phyloP scores from a whole-genome alignment of 495 filamentous ascomycete species.

The Tuber borchii region DNA sequence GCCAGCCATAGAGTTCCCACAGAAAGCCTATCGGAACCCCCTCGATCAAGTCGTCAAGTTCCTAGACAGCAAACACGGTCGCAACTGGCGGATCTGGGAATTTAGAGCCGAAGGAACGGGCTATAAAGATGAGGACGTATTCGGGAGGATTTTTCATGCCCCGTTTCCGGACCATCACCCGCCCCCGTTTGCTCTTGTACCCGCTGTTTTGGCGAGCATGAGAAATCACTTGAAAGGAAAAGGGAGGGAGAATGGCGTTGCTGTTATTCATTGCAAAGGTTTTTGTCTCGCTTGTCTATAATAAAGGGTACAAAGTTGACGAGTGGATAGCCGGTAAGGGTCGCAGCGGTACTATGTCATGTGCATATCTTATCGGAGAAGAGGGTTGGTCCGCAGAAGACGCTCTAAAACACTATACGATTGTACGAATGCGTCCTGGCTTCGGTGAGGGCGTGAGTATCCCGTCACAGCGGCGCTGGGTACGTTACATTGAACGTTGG shows the following conservation, averaged over 20 bases:
- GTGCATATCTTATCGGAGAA: slow-evolving; percentile 82
- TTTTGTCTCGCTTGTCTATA: not conserved
- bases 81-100: slow-evolving; percentile 90
- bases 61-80: slow-evolving; percentile 74
- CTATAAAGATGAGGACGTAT: slow-evolving; percentile 84
- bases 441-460: slow-evolving; percentile 91
- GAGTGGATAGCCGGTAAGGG: slow-evolving; percentile 76
- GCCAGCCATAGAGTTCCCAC: slow-evolving; percentile 77
- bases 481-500: slow-evolving; percentile 89
- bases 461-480: slow-evolving; percentile 79
- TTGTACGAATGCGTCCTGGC: slow-evolving; percentile 75
- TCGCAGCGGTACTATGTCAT: slow-evolving; percentile 79
- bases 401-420: slow-evolving; percentile 76
- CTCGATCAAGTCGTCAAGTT: slow-evolving; percentile 75
- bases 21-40: slow-evolving; percentile 86
- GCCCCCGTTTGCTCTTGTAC: slow-evolving; percentile 82
- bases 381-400: slow-evolving; percentile 75
- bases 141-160: slow-evolving; percentile 74
- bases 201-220: slow-evolving; percentile 84
- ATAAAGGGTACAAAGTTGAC: slow-evolving; percentile 4
- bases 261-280: slow-evolving; percentile 86
- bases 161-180: slow-evolving; percentile 98
- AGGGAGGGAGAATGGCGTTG: slow-evolving; percentile 51
- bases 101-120: slow-evolving; percentile 94
- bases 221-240: slow-evolving; percentile 49